Percentiles rank a stretch among this genome's conserved stretches.
Conservation (phyloP, 2,329 filamentous ascomycete genomes). For the Chaetoscypha palmicola region DNA sequence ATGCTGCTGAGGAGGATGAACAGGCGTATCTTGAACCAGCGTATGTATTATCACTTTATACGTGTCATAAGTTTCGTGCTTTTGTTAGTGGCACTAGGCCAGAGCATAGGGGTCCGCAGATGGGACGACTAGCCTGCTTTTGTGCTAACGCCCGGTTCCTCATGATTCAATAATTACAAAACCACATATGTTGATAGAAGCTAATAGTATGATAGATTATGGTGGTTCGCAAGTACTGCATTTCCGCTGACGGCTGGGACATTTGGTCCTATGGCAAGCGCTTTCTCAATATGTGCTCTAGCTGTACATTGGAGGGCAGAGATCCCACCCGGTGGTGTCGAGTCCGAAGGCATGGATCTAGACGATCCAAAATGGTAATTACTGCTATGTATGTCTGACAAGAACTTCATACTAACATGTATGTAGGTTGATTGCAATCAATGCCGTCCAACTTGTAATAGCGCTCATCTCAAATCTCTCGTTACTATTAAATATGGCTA, state of each 20-base stretch:
- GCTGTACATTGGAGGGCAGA: slow-evolving; percentile 69
- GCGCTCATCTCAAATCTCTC: slow-evolving; percentile 76
- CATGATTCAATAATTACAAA: too few relatives aligned
- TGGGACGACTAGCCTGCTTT: too few relatives aligned
- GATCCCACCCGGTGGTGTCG: slow-evolving; percentile 41
- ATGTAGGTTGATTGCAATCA: slow-evolving; percentile 61
- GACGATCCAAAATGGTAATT: slow-evolving; percentile 63
- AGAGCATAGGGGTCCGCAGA: too few relatives aligned
- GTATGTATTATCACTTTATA: slow-evolving; percentile 8
- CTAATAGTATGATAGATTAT: slow-evolving; percentile 28
- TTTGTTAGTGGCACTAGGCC: too few relatives aligned
- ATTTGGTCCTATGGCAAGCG: slow-evolving; percentile 77
- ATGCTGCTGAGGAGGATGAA: slow-evolving; percentile 24
- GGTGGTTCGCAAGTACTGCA: slow-evolving; percentile 58
- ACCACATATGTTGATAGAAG: neutral
- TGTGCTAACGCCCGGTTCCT: too few relatives aligned
- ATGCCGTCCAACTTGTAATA: slow-evolving; percentile 68
- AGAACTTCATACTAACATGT: neutral
- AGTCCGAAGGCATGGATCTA: slow-evolving; percentile 48
- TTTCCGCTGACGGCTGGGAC: slow-evolving; percentile 79
- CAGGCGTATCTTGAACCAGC: slow-evolving; percentile 23
- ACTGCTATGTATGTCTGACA: neutral
- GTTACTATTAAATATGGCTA: slow-evolving; percentile 80
- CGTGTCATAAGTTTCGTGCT: neutral
- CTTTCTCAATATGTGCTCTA: slow-evolving; percentile 82